phyloP scores from a whole-genome alignment of 345 rosid species.

The Ceriops decandra region DNA sequence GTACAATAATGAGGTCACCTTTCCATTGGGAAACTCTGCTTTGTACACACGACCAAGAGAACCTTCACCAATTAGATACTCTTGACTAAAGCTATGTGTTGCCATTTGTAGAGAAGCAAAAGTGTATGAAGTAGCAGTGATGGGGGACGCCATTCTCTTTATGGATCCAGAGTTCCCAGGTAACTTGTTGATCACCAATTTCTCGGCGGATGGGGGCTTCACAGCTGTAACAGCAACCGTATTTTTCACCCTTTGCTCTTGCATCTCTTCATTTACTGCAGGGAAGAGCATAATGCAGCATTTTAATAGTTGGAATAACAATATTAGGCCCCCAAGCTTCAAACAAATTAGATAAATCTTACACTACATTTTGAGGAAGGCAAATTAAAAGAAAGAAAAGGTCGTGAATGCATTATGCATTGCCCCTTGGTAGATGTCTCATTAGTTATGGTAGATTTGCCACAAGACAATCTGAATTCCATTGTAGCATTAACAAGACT shows the following conservation, averaged over 20 bases:
- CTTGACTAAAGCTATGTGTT: constrained; percentile 92
- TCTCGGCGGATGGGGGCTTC: constrained; percentile 69
- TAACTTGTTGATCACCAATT: constrained; percentile 53
- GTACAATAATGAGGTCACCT: constrained; percentile 43
- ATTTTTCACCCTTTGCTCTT: constrained; percentile 62
- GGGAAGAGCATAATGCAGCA: constrained; percentile 24
- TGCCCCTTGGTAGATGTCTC: too few species aligned
- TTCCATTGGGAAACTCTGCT: constrained; percentile 82
- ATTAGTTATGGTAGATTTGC: too few species aligned
- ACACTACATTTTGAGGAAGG: too few species aligned
- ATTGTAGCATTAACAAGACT: too few species aligned
- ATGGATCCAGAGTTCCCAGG: constrained; percentile 62
- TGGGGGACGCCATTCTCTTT: constrained; percentile 65
- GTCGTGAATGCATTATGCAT: too few species aligned
- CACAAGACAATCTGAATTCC: too few species aligned
- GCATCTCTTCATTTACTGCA: constrained; percentile 48
- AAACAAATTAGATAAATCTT: constrained; percentile 7
- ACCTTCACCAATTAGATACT: constrained; percentile 90
- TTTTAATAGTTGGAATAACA: constrained; percentile 2
- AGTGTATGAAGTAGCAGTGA: constrained; percentile 69
- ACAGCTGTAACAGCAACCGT: constrained; percentile 64
- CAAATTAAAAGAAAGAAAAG: too few species aligned
- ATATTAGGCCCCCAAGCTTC: constrained; percentile 6
- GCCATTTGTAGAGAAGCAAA: constrained; percentile 85
- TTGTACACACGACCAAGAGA: constrained; percentile 96